These are phyloP conservation scores for Amphichorda felina DNA, from an alignment of 2,329 filamentous ascomycete genomes.

Conservation along the genomic window DNA sequence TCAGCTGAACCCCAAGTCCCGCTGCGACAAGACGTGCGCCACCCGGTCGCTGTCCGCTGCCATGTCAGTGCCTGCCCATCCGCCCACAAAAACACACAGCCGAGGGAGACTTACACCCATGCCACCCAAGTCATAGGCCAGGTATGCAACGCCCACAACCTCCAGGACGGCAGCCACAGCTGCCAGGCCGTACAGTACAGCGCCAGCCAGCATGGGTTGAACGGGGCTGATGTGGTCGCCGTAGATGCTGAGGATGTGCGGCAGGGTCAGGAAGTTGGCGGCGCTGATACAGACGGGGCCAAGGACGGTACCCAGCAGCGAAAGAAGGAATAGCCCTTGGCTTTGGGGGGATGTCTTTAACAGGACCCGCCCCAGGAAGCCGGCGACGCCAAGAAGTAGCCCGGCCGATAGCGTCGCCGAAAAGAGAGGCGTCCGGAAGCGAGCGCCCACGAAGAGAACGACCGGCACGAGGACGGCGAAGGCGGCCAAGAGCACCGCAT, in stretches of 20 bases:
- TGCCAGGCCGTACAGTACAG: conserved; percentile 20
- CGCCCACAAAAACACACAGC: neutral
- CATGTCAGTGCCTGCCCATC: neutral
- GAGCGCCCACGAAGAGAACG: conserved; percentile 23
- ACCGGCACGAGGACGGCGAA: conserved; percentile 27
- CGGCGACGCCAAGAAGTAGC: conserved; percentile 29
- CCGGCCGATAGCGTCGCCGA: conserved; percentile 25
- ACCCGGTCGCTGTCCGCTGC: conserved; percentile 14
- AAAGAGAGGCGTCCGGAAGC: conserved; percentile 27
- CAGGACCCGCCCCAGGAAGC: conserved; percentile 33
- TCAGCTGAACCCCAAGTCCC: conserved; percentile 31
- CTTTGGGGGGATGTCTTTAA: conserved; percentile 20
- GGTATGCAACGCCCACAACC: conserved; percentile 27
- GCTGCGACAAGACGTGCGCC: conserved; percentile 26
- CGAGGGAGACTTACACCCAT: conserved; percentile 18
- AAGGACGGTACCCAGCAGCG: conserved; percentile 31
- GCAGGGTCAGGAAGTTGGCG: conserved; percentile 30
- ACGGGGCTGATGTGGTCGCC: conserved; percentile 27
- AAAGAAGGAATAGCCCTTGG: conserved; percentile 27
- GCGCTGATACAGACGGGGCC: conserved; percentile 32
- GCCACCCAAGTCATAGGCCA: conserved; percentile 19
- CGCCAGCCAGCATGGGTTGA: conserved; percentile 19
- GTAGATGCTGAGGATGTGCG: conserved; percentile 33
- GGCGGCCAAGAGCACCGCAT: conserved; percentile 24
- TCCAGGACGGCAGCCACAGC: conserved; percentile 22